Percentiles rank a stretch among this genome's conserved stretches.
These are phyloP conservation scores for Capsicum baccatum DNA, from an alignment of 257 asterid species.

Conservation along the genomic window DNA sequence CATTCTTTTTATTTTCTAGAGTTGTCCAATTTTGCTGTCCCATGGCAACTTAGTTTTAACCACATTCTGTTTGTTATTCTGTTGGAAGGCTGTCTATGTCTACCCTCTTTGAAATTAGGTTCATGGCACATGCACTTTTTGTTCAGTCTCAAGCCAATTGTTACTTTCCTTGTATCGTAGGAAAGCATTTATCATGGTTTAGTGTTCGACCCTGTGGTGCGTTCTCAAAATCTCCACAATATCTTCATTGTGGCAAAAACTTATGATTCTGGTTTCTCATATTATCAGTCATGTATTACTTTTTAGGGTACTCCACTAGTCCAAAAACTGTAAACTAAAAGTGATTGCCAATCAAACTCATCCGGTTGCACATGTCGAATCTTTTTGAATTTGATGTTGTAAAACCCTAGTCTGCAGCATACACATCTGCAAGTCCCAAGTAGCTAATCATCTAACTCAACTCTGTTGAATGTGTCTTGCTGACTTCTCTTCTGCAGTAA, in stretches of 20 bases:
- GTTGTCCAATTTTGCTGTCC: conserved; percentile 4
- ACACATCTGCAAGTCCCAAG: neutral
- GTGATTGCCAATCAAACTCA: neutral
- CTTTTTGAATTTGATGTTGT: conserved; percentile 19
- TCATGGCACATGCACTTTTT: neutral
- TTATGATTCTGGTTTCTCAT: neutral
- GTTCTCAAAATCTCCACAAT: neutral
- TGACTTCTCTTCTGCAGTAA: neutral
- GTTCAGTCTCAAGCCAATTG: neutral
- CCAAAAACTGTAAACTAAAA: conserved; percentile 3
- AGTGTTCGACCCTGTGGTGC: neutral
- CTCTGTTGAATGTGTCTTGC: neutral
- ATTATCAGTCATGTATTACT: neutral
- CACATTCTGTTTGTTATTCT: conserved; percentile 1
- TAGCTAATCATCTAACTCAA: neutral
- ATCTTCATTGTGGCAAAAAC: neutral
- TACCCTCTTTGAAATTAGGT: neutral
- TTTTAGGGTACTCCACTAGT: neutral
- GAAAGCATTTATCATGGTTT: neutral
- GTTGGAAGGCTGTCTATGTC: neutral
- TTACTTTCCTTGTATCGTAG: neutral
- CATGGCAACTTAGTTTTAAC: neutral
- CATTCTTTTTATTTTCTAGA: neutral
- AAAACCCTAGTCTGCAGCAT: conserved; percentile 3
- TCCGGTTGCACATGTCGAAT: neutral